Evolutionary conservation across 2,329 filamentous ascomycete species (phyloP), one percentile per base, ranked within the genome.

Genomic region (Exserohilum rostratum): DNA sequence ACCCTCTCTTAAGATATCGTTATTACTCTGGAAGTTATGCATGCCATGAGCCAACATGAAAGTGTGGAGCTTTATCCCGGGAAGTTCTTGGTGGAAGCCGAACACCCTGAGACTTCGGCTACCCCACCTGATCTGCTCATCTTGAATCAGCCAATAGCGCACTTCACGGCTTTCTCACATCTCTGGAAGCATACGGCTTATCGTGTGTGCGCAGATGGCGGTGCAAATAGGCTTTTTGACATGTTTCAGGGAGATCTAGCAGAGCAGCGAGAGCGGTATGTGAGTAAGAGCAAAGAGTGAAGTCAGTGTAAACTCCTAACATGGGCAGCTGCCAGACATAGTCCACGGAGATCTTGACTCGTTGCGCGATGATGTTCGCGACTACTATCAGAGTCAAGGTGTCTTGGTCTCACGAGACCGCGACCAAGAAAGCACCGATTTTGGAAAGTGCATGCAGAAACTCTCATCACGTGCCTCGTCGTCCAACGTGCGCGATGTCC

Each of bases 331-430:
- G 15, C 78, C 77, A 20, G 65, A 90, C 68, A 80, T 84, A 50
- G 92, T 99, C 57, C 87, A 96, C 64, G 95, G 95, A 42, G 95
- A 99, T 72, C 83, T 99, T 9, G 95, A 99, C 77, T 97, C 93
- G 3, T 79, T 98, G 15, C 78, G 78, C 2, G 79, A 85, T 9
- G 76, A 84, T 11, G 83, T 90, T 10, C 81, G 82, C 47, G 67
- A 81, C n/a, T 88, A 89, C 75, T 96, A 93, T 76, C 79, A 83
- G 30, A 77, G 80, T 18, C 80, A 82, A 47, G 74, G 80, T 25
- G 83, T 91, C 2, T 69, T 80, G 11, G 80, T 98, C 48, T 82
- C 91, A 60, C 79, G 86, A 64, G 87, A 93, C 60, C 73, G 81
- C n/a, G 90, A 96, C 70, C 91, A 98, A 75, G 85, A 96, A 65